Evolutionary conservation across 441 rosid species (phyloP), one percentile per base, ranked within the genome.

Genomic region (Rhodomyrtus psidioides): DNA sequence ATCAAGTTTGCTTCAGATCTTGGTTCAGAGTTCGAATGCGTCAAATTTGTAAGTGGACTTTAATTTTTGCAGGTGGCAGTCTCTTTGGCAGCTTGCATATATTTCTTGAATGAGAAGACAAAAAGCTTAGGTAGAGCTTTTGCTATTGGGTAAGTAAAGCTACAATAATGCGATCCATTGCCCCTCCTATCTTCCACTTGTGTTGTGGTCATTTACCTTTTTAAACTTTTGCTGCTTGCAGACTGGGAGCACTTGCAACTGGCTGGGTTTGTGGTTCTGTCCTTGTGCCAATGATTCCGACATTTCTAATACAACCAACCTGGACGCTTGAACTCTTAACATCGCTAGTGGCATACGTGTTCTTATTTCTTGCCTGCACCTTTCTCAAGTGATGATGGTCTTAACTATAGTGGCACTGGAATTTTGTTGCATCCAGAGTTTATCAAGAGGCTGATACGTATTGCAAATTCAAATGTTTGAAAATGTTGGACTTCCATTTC

Each of bases 261-360:
- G 99, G 98, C 23, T 96, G 98, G 99, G 86, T 94, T 55, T 91
- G 94, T 70, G 99, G 98, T 59, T 94, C 99, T 13, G 46, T 96
- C 57, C 81, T 93, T 62, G 95, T 95, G 54, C 99, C 99, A 1
- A 89, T 93, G 96, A 91, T 97, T 85, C 99, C 99, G 15, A 90
- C 95, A 12, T 89, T 90, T 85, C 84, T 96, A 56, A 85, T 95
- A 42, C 93, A 90, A 84, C 99, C 97, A 17, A 92, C 96, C n/a
- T 97, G 99, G 99, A 94, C 96, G 12, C 98, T 97, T 1, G 99
- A 97, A 91, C 98, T 97, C 87, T 75, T 96, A 84, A 97, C 99
- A 57, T 95, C 99, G 51, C 88, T 97, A 83, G 98, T 96, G 57
- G 96, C 93, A 4, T 97, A 95, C 86, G 83, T 85, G 82, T 94